These are phyloP conservation scores for Ilyonectria sp. DNA, from an alignment of 2,329 filamentous ascomycete genomes.

Conservation along the genomic window DNA sequence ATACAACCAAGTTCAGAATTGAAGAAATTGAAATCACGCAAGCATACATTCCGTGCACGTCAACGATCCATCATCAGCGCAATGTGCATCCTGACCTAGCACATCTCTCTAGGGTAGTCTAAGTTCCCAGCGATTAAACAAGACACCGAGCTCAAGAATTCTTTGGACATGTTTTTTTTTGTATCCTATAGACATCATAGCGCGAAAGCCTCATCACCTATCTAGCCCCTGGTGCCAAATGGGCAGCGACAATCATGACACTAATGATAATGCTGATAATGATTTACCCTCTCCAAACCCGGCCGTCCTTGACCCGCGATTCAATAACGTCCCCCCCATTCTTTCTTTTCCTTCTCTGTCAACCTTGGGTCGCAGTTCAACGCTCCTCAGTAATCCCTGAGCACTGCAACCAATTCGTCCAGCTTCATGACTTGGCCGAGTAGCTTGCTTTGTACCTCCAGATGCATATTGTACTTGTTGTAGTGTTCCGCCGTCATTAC, in stretches of 20 bases:
- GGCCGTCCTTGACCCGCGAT: neutral
- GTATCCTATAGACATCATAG: constrained; percentile 24
- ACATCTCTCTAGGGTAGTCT: neutral
- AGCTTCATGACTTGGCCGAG: constrained; percentile 84
- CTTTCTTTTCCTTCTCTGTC: neutral
- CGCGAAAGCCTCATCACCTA: constrained; percentile 8
- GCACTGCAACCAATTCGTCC: constrained; percentile 86
- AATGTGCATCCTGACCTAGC: too few relatives aligned
- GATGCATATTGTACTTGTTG: constrained; percentile 70
- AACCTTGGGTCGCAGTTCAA: neutral
- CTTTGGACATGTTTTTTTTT: constrained; percentile 5
- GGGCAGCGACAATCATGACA: too few relatives aligned
- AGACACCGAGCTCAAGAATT: neutral
- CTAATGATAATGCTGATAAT: neutral
- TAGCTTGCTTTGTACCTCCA: constrained; percentile 80
- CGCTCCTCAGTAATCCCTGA: constrained; percentile 79
- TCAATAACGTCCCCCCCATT: neutral
- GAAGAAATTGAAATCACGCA: too few relatives aligned
- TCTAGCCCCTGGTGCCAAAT: neutral
- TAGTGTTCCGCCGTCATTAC: constrained; percentile 84
- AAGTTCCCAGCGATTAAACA: neutral
- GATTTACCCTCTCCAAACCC: neutral
- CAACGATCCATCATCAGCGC: too few relatives aligned
- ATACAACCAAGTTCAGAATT: too few relatives aligned
- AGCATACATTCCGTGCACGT: too few relatives aligned